Base-by-base conservation (phyloP, 257 asterid species). In the Handroanthus guayacan region DNA sequence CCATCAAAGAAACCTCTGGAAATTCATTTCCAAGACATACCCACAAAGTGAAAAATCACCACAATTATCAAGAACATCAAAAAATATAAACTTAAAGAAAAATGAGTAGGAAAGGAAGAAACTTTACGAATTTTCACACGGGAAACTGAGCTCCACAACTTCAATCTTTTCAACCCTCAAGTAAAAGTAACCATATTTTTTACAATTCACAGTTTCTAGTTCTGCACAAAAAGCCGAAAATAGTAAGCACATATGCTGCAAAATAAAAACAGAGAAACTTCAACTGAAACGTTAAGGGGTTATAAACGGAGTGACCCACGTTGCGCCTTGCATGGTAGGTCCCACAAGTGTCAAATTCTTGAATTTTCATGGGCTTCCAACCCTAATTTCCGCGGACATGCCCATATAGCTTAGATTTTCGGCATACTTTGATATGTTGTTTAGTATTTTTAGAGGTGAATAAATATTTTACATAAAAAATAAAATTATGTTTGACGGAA, bases 121-220 rank as follows among this genome's bases (percentile, higher is more conserved):
- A 75, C 83, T 82, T 82, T 84, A 90, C 94, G 90, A 71, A 85
- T 77, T 84, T 79, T 76, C 62, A 55, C 67, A 55, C 16, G 34
- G 77, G 18, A 71, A 78, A 75, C 58, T 74, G 57, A 14, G 71
- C 72, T 71, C 66, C 81, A 66, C 76, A 63, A 34, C 61, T 31
- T 60, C 61, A 72, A 18, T 66, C 62, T 68, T 63, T 55, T 61
- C 61, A 70, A 50, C 75, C 80, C 75, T 60, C 64, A 82, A 69
- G 74, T 3, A 68, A 72, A 82, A 82, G 71, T 71, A 70, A 82
- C 85, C 31, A 25, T 62, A n/a, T 76, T 17, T 80, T 79, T 78
- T 36, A 51, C 82, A 77, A 68, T 55, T 54, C 72, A 63, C 11
- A 51, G 17, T 14, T 54, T 70, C 62, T 17, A 64, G 39, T 43